Evolutionary conservation across 2,329 filamentous ascomycete genomes (phyloP), one percentile per base, ranked within the genome.

Genomic region (Coleophoma eucalyptorum): DNA sequence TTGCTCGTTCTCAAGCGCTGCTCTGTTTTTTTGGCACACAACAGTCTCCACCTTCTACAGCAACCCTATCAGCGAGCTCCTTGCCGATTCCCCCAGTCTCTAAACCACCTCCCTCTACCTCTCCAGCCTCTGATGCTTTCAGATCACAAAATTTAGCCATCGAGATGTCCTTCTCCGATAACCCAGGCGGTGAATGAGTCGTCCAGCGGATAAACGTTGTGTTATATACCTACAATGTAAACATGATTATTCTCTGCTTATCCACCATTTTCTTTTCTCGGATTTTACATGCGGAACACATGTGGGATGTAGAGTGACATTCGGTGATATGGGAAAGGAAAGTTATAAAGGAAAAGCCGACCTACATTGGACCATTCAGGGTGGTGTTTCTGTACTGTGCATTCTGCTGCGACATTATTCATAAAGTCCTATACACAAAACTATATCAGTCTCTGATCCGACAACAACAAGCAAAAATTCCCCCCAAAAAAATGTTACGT

Each of bases 351-450:
- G 26, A 26, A 6, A 26, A 26, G 26, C 21, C 38, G 21, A 65
- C 74, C 57, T 68, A 85, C 85, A 62, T 90, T 90, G 2, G 83
- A 85, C 86, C 86, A 90, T 65, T 90, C 86, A 0, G 87, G 86
- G 61, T 90, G 87, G 64, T 90, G 87, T 59, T 82, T 86, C 61
- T 79, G 77, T 35, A 79, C 65, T 62, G 86, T 86, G 69, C 84
- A 87, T 60, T 89, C 79, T 32, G 83, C 69, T 11, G 86, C 82
- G 13, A 90, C 78, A 2, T 76, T 76, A n/a, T 84, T 86, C 86
- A 90, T 89, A 68, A 90, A 90, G 56, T 85, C 83, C 84, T 87
- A 54, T n/a, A 53, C 53, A 46, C 31, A 44, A 37, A 20, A 8
- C 45, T 40, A 34, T 34, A 19, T 42, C 32, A 26, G 35, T 20